Percentiles rank a stretch among this genome's conserved stretches.
phyloP scores from a whole-genome alignment of 768 basidiomycete genomes.

The Naganishia friedmannii region DNA sequence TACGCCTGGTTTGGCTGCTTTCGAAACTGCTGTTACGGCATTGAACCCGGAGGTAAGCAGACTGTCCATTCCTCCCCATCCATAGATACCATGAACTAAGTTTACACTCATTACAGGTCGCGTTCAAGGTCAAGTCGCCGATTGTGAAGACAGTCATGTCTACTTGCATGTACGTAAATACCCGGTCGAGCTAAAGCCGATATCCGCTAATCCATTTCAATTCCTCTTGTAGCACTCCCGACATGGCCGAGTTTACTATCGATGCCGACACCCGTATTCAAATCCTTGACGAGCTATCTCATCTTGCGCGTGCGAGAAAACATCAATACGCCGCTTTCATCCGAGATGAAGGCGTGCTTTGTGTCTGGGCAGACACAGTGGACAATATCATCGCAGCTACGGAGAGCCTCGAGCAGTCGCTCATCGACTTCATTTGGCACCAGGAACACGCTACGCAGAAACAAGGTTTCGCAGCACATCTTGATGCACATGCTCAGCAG shows the following conservation, averaged over 20 bases:
- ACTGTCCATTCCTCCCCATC: background rate
- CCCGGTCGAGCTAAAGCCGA: slow-evolving; percentile 54
- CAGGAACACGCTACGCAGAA: slow-evolving; percentile 46
- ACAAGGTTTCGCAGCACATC: slow-evolving; percentile 39
- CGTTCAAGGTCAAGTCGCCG: slow-evolving; percentile 66
- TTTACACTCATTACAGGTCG: slow-evolving; percentile 76
- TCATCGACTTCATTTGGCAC: slow-evolving; percentile 78
- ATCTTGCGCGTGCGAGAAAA: slow-evolving; percentile 75
- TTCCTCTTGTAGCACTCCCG: slow-evolving; percentile 32
- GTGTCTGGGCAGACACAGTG: slow-evolving; percentile 78
- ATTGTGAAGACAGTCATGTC: slow-evolving; percentile 33
- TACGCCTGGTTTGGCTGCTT: slow-evolving; percentile 72
- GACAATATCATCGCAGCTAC: slow-evolving; percentile 66
- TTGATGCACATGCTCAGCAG: slow-evolving; percentile 31
- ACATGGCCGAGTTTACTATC: slow-evolving; percentile 54
- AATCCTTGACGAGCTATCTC: slow-evolving; percentile 72
- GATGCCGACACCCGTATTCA: slow-evolving; percentile 80
- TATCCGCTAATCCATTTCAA: slow-evolving; percentile 54
- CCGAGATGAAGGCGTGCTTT: slow-evolving; percentile 75
- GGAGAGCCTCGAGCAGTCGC: slow-evolving; percentile 62
- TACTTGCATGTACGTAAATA: slow-evolving; percentile 39
- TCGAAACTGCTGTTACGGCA: slow-evolving; percentile 70
- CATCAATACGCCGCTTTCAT: slow-evolving; percentile 88
- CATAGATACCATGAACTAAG: slow-evolving; percentile 66
- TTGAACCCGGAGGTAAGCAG: slow-evolving; percentile 71